Evolutionary conservation across 345 rosid species (phyloP), one percentile per base, ranked within the genome.

Genomic region (Microcos paniculata): DNA sequence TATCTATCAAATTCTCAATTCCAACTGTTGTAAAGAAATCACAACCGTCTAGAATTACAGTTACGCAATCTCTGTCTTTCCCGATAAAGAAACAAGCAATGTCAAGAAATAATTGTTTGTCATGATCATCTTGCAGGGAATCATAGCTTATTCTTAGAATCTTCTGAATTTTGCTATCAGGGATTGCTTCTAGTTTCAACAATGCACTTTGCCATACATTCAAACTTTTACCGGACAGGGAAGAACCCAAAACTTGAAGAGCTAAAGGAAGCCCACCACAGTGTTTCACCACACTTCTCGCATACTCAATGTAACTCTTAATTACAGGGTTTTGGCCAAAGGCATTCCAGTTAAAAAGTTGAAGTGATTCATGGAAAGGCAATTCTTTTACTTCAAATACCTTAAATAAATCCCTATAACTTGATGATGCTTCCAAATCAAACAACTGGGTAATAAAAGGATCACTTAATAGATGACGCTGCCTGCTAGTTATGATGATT

Each of bases 221-320:
- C 52, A 35, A 35, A 35, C 38, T 35, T 35, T 35, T 35, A 35
- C 76, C 18, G 4, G 28, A 79, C 16, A 84, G 43, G 74, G 81
- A 79, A 6, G 81, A 78, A n/a, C 83, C 79, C 76, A 62, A 76
- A 82, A 75, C 35, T 79, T 71, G 73, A 78, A 75, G 31, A 82
- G 80, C 74, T 35, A 35, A 35, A 2, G 38, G 38, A 5, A 35
- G 38, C 45, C 38, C 38, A 35, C 52, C 52, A 48, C 52, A 48
- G 52, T 48, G 52, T 35, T 35, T 35, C 38, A 35, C 38, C 38
- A 35, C 38, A 35, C 3, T 35, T 5, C 38, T 35, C 5, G 38
- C 38, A 35, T 35, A 35, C 38, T 35, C 38, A 2, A 35, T 35
- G 38, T 35, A 35, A 35, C 3, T 35, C 38, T 35, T 5, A 45